Percentiles rank a stretch among this genome's conserved stretches.
Evolutionary conservation across 2,329 filamentous ascomycete species (phyloP).

Genomic region (Colletotrichum spinosum): DNA sequence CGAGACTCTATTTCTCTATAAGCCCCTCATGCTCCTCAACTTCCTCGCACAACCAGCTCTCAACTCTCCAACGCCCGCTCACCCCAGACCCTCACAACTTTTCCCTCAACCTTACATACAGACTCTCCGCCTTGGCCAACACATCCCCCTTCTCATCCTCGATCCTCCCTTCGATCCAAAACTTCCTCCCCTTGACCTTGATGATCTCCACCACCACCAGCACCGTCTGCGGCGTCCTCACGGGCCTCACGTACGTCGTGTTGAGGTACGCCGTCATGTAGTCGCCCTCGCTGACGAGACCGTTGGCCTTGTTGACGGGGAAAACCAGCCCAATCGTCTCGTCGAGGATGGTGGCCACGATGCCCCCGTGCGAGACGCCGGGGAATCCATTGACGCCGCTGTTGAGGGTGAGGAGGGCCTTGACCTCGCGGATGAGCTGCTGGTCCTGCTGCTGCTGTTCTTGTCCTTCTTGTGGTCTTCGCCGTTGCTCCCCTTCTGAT

Average conservation of each 20-base stretch:
- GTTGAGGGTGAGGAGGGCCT: constrained; percentile 48
- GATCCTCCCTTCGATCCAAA: constrained; percentile 47
- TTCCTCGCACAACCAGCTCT: background rate
- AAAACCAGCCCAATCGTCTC: constrained; percentile 51
- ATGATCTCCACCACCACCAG: constrained; percentile 47
- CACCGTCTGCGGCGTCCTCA: constrained; percentile 46
- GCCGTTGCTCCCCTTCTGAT: background rate
- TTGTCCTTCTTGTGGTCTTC: constrained; percentile 38
- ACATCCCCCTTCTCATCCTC: constrained; percentile 45
- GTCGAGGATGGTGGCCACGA: constrained; percentile 51
- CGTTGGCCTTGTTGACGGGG: constrained; percentile 50
- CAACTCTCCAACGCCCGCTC: background rate
- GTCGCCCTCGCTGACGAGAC: constrained; percentile 40
- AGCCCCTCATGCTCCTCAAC: background rate
- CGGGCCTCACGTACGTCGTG: constrained; percentile 49
- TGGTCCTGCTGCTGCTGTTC: constrained; percentile 6
- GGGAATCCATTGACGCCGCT: constrained; percentile 49
- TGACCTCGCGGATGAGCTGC: constrained; percentile 43
- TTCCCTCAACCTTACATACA: constrained; percentile 32
- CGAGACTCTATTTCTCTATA: background rate
- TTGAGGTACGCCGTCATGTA: constrained; percentile 51
- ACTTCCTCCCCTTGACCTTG: constrained; percentile 49
- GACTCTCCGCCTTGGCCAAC: constrained; percentile 43
- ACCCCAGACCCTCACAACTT: constrained; percentile 28
- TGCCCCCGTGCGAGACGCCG: constrained; percentile 51